Percentiles rank a stretch among this genome's conserved stretches.
Evolutionary conservation across 495 filamentous ascomycete species (phyloP).

Genomic region (Glonium stellatum): DNA sequence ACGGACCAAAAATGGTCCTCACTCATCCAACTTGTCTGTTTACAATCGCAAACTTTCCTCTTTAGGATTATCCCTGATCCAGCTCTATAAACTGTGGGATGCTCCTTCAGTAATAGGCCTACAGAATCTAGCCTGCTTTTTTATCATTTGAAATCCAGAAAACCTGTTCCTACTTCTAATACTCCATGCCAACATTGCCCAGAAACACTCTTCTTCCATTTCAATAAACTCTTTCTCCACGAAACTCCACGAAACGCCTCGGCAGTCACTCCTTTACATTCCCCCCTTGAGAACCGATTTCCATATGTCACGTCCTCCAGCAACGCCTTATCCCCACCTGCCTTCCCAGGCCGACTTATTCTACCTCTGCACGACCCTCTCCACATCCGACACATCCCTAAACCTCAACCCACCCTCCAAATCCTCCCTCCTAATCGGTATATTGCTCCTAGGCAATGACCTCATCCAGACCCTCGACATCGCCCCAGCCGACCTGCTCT

Average conservation of each 20-base stretch:
- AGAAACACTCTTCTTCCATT: too few species aligned
- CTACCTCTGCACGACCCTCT: constrained; percentile 25
- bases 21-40: background rate
- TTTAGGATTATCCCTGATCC: too few species aligned
- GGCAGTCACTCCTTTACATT: too few species aligned
- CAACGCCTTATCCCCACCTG: constrained; percentile 15
- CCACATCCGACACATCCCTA: constrained; percentile 18
- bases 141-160: too few species aligned
- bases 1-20: background rate
- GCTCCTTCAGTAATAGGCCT: too few species aligned
- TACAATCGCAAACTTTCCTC: background rate
- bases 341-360: constrained; percentile 26
- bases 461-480: constrained; percentile 22
- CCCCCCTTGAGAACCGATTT: too few species aligned
- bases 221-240: too few species aligned
- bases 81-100: too few species aligned
- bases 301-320: constrained; percentile 15
- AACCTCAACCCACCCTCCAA: constrained; percentile 22
- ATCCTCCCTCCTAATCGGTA: constrained; percentile 18
- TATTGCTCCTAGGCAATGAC: constrained; percentile 15
- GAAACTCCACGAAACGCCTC: too few species aligned
- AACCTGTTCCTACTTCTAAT: too few species aligned
- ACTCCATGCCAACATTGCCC: too few species aligned
- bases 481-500: constrained; percentile 16
- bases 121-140: too few species aligned